A percentile compares a stretch with the other conserved stretches of the same genome.
Conservation (phyloP, 306 rosid genomes). For the Quercus robur region DNA sequence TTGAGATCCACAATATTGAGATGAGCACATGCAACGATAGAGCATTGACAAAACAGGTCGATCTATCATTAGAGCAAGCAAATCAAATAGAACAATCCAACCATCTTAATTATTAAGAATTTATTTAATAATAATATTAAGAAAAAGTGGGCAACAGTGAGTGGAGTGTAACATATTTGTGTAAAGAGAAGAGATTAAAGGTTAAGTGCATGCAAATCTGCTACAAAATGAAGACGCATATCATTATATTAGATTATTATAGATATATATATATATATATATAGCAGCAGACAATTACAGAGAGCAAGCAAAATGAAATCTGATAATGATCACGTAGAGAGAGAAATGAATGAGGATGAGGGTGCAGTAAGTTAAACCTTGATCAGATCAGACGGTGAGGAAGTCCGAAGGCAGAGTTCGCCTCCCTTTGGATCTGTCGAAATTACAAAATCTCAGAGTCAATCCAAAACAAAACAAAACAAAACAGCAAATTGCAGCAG, state of each 20-base stretch:
- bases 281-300: too few species aligned
- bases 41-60: background rate
- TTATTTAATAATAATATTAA: background rate
- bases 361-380: slow-evolving; percentile 9
- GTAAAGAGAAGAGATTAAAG: too few species aligned
- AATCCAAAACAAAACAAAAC: background rate
- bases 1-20: slow-evolving; percentile 33
- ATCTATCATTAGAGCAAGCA: slow-evolving; percentile 15
- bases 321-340: background rate
- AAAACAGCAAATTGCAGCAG: too few species aligned
- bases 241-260: too few species aligned
- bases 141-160: background rate
- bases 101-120: background rate
- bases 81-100: background rate
- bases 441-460: background rate
- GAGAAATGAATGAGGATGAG: background rate
- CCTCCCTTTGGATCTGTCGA: slow-evolving; percentile 28
- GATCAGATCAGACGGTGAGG: slow-evolving; percentile 7
- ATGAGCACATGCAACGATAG: slow-evolving; percentile 15
- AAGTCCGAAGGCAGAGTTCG: background rate
- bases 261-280: too few species aligned
- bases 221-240: too few species aligned
- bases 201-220: background rate
- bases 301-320: background rate
- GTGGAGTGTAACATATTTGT: too few species aligned